These are phyloP conservation scores for Eimeria falciformis DNA, from an alignment of 169 alveolate genomes.

Conservation along the genomic window DNA sequence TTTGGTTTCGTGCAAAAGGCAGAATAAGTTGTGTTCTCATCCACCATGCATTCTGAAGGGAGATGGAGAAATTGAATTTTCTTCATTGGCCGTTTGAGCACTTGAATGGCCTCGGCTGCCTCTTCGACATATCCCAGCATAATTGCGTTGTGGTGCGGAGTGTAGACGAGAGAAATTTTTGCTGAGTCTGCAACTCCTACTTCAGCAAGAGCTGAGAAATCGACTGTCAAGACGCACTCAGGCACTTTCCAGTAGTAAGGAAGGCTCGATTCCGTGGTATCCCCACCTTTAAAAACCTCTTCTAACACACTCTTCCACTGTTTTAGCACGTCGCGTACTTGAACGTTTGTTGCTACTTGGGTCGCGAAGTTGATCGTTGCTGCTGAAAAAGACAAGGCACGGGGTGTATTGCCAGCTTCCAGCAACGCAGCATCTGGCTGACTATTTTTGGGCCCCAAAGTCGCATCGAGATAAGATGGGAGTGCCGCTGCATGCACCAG, in stretches of 20 bases:
- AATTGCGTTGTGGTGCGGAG: background rate
- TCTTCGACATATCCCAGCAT: background rate
- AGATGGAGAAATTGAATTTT: background rate
- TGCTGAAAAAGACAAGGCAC: slow-evolving; percentile 18
- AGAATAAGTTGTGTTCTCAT: background rate
- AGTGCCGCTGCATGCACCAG: too few relatives aligned
- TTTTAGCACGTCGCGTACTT: background rate
- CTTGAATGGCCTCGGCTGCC: slow-evolving; percentile 9
- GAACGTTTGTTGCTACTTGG: slow-evolving; percentile 3
- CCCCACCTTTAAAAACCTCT: background rate
- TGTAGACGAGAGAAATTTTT: background rate
- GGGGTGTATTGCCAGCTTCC: slow-evolving; percentile 16
- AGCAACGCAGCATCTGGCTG: too few relatives aligned
- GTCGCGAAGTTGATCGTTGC: slow-evolving; percentile 7
- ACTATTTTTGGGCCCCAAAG: too few relatives aligned
- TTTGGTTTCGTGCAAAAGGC: background rate
- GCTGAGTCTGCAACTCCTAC: background rate
- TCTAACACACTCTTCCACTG: background rate
- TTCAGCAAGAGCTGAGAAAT: background rate
- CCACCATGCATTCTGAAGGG: slow-evolving; percentile 22
- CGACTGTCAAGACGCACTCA: background rate
- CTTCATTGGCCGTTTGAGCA: background rate
- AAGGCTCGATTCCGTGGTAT: background rate
- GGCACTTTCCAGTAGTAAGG: slow-evolving; percentile 10
- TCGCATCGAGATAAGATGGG: too few relatives aligned